A percentile compares a stretch with the other conserved stretches of the same genome.
These are phyloP conservation scores for Tuber melanosporum DNA, from an alignment of 495 filamentous ascomycete species.

Conservation along the genomic window DNA sequence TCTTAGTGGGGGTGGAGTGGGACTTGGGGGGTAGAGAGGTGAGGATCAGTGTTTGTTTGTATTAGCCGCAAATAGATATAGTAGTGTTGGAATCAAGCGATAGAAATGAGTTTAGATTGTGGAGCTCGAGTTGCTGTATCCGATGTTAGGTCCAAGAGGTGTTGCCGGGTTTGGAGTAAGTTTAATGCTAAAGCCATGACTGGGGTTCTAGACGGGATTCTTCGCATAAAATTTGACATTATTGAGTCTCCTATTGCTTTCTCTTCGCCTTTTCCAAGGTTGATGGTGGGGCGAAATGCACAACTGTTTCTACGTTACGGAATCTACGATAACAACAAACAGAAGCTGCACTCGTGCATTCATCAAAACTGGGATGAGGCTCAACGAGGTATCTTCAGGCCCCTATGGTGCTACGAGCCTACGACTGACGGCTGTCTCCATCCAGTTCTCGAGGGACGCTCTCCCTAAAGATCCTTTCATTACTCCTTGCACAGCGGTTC, in stretches of 20 bases:
- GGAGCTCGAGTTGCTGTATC: background rate
- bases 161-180: background rate
- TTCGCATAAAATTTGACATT: background rate
- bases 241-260: background rate
- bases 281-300: too few relatives aligned
- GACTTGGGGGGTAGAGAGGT: background rate
- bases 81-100: background rate
- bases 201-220: background rate
- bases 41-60: background rate
- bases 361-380: background rate
- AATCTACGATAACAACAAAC: background rate
- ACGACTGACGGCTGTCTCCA: background rate
- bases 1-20: slow-evolving; percentile 1
- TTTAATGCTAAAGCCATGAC: background rate
- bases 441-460: background rate
- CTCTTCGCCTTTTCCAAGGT: background rate
- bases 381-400: background rate
- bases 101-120: background rate
- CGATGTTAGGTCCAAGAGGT: background rate
- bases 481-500: background rate
- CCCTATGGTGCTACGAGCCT: background rate
- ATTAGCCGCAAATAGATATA: background rate
- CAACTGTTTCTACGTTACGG: background rate
- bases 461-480: background rate
- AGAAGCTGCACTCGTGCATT: background rate